These are phyloP conservation scores for Calvatia gigantea DNA, from an alignment of 768 basidiomycete genomes.

Conservation along the genomic window DNA sequence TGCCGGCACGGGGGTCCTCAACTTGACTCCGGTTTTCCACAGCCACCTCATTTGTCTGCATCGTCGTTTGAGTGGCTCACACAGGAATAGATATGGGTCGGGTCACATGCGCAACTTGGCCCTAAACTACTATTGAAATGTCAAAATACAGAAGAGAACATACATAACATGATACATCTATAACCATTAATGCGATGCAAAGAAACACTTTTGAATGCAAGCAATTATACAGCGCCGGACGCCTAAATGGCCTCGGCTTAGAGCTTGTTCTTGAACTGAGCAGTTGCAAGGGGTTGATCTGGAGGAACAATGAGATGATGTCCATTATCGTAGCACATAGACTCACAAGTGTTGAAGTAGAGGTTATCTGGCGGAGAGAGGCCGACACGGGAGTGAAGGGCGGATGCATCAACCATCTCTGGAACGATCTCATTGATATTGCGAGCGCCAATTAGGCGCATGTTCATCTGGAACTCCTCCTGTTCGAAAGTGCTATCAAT, in stretches of 20 bases:
- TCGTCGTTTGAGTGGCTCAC: too few species aligned
- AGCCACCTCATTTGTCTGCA: too few species aligned
- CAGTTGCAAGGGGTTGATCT: conserved; percentile 20
- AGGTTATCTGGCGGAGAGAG: conserved; percentile 8
- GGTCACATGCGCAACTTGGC: not conserved
- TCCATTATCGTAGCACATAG: too few species aligned
- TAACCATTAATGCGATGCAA: not conserved
- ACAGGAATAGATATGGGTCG: too few species aligned
- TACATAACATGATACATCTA: not conserved
- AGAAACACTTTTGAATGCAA: not conserved
- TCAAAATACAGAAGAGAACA: not conserved
- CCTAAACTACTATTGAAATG: not conserved
- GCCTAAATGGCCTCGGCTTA: conserved; percentile 6
- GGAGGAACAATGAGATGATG: not conserved
- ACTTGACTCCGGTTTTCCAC: too few species aligned
- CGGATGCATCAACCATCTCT: conserved; percentile 83
- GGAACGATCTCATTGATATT: conserved; percentile 77
- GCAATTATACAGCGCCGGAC: not conserved
- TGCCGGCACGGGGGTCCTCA: too few species aligned
- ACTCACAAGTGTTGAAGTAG: conserved; percentile 8
- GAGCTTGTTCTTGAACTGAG: conserved; percentile 23
- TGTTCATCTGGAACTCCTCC: conserved; percentile 99
- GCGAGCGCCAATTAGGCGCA: conserved; percentile 86
- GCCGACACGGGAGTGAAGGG: conserved; percentile 8
- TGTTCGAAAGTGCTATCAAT: conserved; percentile 27